phyloP scores from a whole-genome alignment of 2,329 filamentous ascomycete genomes.

The Penicillium thymicola region DNA sequence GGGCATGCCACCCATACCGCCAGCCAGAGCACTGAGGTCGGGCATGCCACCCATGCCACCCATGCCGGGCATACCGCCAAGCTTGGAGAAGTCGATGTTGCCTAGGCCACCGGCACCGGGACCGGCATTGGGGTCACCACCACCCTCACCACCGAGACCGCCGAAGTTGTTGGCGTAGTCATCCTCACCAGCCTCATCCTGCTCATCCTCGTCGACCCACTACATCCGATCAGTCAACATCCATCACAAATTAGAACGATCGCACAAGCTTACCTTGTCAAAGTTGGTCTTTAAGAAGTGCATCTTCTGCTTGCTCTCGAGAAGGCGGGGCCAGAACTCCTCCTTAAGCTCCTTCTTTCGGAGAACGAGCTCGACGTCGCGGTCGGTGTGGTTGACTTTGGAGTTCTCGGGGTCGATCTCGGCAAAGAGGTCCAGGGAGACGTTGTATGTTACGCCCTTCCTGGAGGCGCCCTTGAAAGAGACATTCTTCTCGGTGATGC shows the following conservation, averaged over 20 bases:
- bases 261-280: constrained; percentile 66
- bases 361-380: constrained; percentile 85
- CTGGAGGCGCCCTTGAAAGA: constrained; percentile 80
- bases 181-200: constrained; percentile 82
- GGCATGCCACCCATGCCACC: constrained; percentile 51
- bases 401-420: constrained; percentile 84
- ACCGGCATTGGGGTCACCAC: constrained; percentile 12
- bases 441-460: constrained; percentile 81
- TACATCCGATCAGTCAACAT: constrained; percentile 31
- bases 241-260: not conserved
- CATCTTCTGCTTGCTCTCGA: constrained; percentile 84
- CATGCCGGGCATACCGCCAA: constrained; percentile 58
- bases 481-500: constrained; percentile 73
- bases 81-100: constrained; percentile 92
- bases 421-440: constrained; percentile 82
- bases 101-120: constrained; percentile 59
- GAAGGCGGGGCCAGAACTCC: constrained; percentile 91
- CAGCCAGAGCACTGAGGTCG: constrained; percentile 39
- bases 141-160: constrained; percentile 39
- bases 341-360: constrained; percentile 95
- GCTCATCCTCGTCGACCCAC: constrained; percentile 98
- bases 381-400: constrained; percentile 83
- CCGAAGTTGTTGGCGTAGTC: constrained; percentile 59
- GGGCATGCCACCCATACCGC: constrained; percentile 7
- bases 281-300: constrained; percentile 99